Evolutionary conservation across 2,329 filamentous ascomycete genomes (phyloP), one percentile per base, ranked within the genome.

Genomic region (Bipolaris cookei): DNA sequence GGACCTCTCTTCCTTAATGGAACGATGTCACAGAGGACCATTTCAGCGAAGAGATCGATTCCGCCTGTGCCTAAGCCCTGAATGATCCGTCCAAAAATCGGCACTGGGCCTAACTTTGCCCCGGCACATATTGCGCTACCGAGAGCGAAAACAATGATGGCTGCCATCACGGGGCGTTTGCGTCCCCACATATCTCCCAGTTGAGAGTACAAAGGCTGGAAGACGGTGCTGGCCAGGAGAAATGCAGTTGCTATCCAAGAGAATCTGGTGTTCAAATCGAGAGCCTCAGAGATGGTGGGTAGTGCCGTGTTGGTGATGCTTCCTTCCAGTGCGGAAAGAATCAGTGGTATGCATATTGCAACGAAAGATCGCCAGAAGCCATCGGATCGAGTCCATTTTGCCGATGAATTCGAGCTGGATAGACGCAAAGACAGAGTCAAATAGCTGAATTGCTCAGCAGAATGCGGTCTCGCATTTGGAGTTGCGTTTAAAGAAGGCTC

Each of bases 1-100:
- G 78, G 72, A 8, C 78, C 79, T 48, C 83, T 70, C 56, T 83
- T 64, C 3, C 67, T 58, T 23, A 85, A 69, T 0, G 82, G 79
- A 0, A 84, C 78, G 3, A 85, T 66, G 53, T 85, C 83, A 21
- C 76, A 81, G 6, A 84, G 73, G 16, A 86, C 78, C 49, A 84
- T 77, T 21, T 81, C 79, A 4, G 78, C 73, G 2, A 84, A 70
- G 38, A 81, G 66, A 47, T 76, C 76, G 60, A 81, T 76, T 0
- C 82, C 82, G 1, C 79, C 81, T 1, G 72, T 77, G 0, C 82
- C 82, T 1, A 82, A 64, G 0, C 86, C 86, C 54, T 88, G 84
- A 1, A 88, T 69, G 0, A 78, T 78, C 0, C 85, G 78, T n/a
- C 83, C 84, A 58, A 76, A 79, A 13, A 89, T 84, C 2, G 89